Percentiles rank a stretch among this genome's conserved stretches.
Conservation (phyloP, 1,284 basidiomycete genomes). For the Cryptococcus sp. region DNA sequence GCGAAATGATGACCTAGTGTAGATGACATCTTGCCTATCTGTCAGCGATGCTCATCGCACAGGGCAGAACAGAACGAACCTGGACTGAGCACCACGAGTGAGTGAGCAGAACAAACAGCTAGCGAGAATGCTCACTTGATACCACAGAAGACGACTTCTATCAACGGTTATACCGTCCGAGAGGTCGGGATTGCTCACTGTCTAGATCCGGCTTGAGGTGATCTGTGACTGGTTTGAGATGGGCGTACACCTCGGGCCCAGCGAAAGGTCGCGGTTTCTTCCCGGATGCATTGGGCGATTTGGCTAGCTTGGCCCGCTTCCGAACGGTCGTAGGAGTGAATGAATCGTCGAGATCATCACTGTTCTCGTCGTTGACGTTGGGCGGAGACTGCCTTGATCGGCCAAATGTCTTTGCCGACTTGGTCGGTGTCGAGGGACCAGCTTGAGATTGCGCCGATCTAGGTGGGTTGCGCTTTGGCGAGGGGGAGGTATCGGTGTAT, state of each 20-base stretch:
- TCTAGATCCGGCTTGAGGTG: constrained; percentile 49
- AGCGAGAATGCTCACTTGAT: constrained; percentile 56
- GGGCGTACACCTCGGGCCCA: constrained; percentile 38
- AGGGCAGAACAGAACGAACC: constrained; percentile 4
- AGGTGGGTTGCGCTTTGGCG: background rate
- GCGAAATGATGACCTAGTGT: constrained; percentile 65
- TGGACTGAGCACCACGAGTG: background rate
- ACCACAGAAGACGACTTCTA: constrained; percentile 58
- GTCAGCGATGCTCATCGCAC: background rate
- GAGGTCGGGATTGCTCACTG: constrained; percentile 45
- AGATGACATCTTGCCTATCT: constrained; percentile 60
- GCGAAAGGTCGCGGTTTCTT: constrained; percentile 38
- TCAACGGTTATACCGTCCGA: too few species aligned
- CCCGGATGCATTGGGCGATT: constrained; percentile 2
- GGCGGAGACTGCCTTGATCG: background rate
- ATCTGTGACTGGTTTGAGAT: constrained; percentile 35
- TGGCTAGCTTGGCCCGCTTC: background rate
- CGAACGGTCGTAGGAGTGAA: background rate
- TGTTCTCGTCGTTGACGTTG: too few species aligned
- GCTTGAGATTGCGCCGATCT: background rate
- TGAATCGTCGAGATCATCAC: background rate
- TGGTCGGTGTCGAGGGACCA: too few species aligned
- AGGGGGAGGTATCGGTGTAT: background rate
- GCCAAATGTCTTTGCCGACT: background rate
- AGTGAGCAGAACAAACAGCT: background rate